Base-by-base conservation (phyloP, 768 basidiomycete genomes). In the Mycena epipterygia region DNA sequence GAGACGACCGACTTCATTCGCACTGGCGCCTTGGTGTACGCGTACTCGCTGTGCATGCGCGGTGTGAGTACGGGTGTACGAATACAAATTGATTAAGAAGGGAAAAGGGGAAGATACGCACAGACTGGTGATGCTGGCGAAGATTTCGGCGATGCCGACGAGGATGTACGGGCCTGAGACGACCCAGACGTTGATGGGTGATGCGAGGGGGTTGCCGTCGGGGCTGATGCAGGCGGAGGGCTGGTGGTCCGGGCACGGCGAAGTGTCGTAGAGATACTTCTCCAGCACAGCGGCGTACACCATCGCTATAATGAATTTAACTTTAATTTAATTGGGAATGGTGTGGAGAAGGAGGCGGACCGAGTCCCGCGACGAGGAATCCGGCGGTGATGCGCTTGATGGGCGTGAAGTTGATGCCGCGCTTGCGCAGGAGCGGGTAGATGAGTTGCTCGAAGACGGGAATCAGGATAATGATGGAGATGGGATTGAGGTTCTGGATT, bases 1-100 rank as follows among this genome's bases (percentile, higher is more conserved):
- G 87, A 87, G 73, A 91, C 89, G 74, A 91, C 85, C 14, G 86
- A 87, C 74, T 86, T 86, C 90, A 91, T 92, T 75, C 87, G 83
- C 70, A 84, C 83, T n/a, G 90, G 90, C 5, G 90, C 89, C 79
- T 87, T 84, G 51, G 81, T 83, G 81, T 78, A 85, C 21, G 83
- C 84, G 65, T 84, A 84, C 72, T 86, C 83, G 42, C 41, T 39
- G 23, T 12, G 58, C 7, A 33, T 14, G 27, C n/a, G 27, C 5
- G 21, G 39, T 32, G 27, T 16, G 0, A 21, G 7, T 5, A 13
- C 21, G n/a, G n/a, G n/a, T n/a, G n/a, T n/a, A n/a, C n/a, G n/a
- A n/a, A n/a, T n/a, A n/a, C n/a, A n/a, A n/a, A n/a, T n/a, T n/a
- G 6, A 23, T 23, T 16, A 16, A 12, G 8, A 23, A 33, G 29